Evolutionary conservation across 495 filamentous ascomycete species (phyloP), one percentile per base, ranked within the genome.

Genomic region (Cairneyella variabilis): DNA sequence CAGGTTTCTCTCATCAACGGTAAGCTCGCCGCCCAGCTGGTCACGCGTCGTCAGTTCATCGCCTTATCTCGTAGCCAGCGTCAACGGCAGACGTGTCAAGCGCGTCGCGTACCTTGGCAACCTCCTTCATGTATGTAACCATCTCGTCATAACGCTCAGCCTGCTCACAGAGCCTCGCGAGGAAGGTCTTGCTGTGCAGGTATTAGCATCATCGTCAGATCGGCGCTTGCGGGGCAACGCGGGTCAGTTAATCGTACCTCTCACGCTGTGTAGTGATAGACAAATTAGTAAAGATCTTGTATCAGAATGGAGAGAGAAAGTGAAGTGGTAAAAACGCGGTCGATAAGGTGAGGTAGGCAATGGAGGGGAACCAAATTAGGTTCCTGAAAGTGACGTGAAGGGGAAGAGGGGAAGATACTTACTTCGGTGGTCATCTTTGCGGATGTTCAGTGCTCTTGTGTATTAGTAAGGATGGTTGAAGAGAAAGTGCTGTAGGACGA

Each of bases 101-200:
- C 21, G 48, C 32, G 26, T 40, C 45, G 59, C 77, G 70, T 89
- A 91, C 88, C 83, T 97, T 96, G 71, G 93, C 93, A 69, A 99
- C 93, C 84, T 96, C 90, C 88, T 99, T 99, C 93, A 99, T 99
- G 81, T 89, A 99, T 67, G 85, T 90, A 63, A 99, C 93, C 93
- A 99, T 99, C 78, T 99, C 93, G 90, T 99, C 93, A 72, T 99
- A 99, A 71, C 93, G 93, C 83, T 99, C 93, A 68, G 93, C 93
- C 86, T 99, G 93, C 89, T 99, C 93, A 82, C 93, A 97, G 70
- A 99, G 90, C 79, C 93, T 85, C 69, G 93, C 93, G 70, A 99
- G 90, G 82, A 99, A 99, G 65, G 93, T 99, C 86, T 99, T 97
- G 88, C 95, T 98, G 73, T 67, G 18, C 7, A 23, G n/a, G 18